phyloP scores from a whole-genome alignment of 2,329 filamentous ascomycete genomes.

The Aspergillus oerlinghausenensis region DNA sequence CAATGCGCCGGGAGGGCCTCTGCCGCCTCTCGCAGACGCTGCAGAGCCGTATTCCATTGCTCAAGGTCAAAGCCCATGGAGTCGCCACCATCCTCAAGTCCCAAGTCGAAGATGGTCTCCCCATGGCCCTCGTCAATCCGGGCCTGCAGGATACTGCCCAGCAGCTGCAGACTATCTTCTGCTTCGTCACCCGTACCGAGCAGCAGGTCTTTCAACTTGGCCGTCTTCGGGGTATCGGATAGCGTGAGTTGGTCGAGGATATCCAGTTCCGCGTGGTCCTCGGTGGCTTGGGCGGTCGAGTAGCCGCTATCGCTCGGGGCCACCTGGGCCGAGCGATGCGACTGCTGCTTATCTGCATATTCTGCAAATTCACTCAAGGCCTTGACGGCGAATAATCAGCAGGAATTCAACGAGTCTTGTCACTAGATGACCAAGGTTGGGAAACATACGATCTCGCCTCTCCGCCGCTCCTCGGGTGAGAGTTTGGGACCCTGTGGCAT shows the following conservation, averaged over 20 bases:
- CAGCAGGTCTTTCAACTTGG: constrained; percentile 71
- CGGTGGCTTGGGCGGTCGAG: constrained; percentile 37
- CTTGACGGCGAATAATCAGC: constrained; percentile 30
- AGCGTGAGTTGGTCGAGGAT: constrained; percentile 76
- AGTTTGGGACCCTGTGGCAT: constrained; percentile 51
- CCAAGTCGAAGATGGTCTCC: constrained; percentile 87
- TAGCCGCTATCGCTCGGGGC: constrained; percentile 41
- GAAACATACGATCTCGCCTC: constrained; percentile 71
- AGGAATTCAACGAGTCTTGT: not conserved
- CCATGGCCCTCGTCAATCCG: constrained; percentile 79
- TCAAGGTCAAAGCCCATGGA: constrained; percentile 69
- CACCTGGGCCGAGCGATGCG: constrained; percentile 39
- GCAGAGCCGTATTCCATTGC: constrained; percentile 71
- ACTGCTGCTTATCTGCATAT: constrained; percentile 93
- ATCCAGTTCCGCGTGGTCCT: constrained; percentile 84
- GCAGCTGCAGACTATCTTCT: constrained; percentile 57
- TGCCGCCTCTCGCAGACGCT: constrained; percentile 62
- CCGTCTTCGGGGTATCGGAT: constrained; percentile 60
- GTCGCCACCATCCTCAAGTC: constrained; percentile 84
- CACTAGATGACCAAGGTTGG: not conserved
- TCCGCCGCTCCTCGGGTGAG: constrained; percentile 72
- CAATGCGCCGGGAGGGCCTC: constrained; percentile 66
- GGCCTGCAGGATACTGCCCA: constrained; percentile 62
- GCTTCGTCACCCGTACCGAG: constrained; percentile 51
- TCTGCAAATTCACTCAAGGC: constrained; percentile 95